A percentile compares a stretch with the other conserved stretches of the same genome.
phyloP scores from a whole-genome alignment of 1,284 basidiomycete species.

The Schizopora paradoxa region DNA sequence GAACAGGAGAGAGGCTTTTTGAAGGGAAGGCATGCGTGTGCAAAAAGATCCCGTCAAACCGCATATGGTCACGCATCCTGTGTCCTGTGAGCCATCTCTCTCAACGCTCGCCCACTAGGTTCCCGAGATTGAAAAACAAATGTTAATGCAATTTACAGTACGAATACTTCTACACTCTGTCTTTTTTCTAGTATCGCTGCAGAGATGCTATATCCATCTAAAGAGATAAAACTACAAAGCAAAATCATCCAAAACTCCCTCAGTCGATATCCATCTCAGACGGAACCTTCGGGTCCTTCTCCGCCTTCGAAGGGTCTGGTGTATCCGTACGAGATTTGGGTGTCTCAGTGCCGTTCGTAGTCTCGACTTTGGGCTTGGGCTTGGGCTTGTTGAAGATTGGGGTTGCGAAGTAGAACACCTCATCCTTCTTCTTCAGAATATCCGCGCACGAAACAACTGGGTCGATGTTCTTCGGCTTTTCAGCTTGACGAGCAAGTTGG shows the following conservation, averaged over 20 bases:
- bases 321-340: slow-evolving; percentile 60
- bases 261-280: slow-evolving; percentile 81
- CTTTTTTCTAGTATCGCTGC: no score
- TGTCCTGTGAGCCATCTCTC: no score
- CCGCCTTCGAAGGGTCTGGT: slow-evolving; percentile 41
- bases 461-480: slow-evolving; percentile 82
- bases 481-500: slow-evolving; percentile 77
- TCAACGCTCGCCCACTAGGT: no score
- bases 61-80: no score
- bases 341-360: slow-evolving; percentile 41
- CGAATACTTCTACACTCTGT: no score
- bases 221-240: background rate
- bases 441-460: slow-evolving; percentile 77
- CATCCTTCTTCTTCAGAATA: slow-evolving; percentile 84
- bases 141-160: no score
- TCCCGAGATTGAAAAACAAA: no score
- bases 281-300: slow-evolving; percentile 41
- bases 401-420: slow-evolving; percentile 78
- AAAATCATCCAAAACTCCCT: slow-evolving; percentile 5
- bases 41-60: no score
- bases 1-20: no score
- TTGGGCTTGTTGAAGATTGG: slow-evolving; percentile 85
- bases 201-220: no score
- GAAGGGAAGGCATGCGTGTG: no score
- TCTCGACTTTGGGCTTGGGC: slow-evolving; percentile 69